These are phyloP conservation scores for Paraconiothyrium sp. DNA, from an alignment of 2,329 filamentous ascomycete genomes.

Conservation along the genomic window DNA sequence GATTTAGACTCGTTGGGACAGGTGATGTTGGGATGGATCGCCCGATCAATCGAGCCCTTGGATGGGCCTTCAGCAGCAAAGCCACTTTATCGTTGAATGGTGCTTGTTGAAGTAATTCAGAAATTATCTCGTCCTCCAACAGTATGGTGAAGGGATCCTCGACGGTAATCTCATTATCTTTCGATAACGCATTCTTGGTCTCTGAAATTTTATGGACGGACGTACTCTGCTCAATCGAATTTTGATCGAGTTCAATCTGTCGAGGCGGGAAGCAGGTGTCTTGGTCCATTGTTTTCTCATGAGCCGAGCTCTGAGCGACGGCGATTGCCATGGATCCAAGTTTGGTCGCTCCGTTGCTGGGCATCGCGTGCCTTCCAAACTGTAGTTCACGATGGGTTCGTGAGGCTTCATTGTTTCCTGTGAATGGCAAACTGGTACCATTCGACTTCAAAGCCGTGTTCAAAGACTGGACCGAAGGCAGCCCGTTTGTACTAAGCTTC, in stretches of 20 bases:
- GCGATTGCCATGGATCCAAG: background rate
- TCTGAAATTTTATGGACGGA: background rate
- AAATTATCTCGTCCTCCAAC: background rate
- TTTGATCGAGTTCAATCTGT: background rate
- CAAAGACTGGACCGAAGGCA: constrained; percentile 32
- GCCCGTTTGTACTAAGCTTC: constrained; percentile 8
- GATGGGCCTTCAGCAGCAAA: background rate
- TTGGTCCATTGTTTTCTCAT: background rate
- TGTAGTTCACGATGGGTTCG: constrained; percentile 23
- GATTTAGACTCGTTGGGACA: background rate
- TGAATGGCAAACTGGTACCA: constrained; percentile 11
- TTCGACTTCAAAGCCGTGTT: constrained; percentile 31
- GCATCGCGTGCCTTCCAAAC: constrained; percentile 13
- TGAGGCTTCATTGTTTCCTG: constrained; percentile 1
- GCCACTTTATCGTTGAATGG: constrained; percentile 1
- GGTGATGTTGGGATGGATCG: background rate
- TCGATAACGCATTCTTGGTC: background rate
- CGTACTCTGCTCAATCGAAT: background rate
- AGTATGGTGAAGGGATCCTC: background rate
- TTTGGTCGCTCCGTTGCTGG: background rate
- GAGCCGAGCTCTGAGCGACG: constrained; percentile 1
- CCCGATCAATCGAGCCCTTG: background rate
- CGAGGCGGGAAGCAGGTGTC: background rate
- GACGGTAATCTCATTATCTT: background rate
- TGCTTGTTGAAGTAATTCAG: background rate